Percentiles rank a stretch among this genome's conserved stretches.
These are phyloP conservation scores for Neurospora sp. DNA, from an alignment of 495 filamentous ascomycete genomes.

Conservation along the genomic window DNA sequence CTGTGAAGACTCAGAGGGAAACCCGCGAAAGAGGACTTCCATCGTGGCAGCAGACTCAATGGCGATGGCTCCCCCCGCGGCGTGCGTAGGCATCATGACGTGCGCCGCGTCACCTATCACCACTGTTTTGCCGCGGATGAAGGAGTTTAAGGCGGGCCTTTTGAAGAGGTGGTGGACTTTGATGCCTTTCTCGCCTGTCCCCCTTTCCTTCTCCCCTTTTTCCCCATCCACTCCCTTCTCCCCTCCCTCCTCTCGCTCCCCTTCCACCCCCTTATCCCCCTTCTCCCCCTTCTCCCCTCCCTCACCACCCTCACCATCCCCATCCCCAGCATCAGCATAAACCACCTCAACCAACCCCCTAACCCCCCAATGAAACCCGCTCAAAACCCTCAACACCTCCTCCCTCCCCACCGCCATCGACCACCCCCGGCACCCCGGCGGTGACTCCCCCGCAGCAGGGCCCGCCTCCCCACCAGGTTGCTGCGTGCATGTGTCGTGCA, in stretches of 20 bases:
- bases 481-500: slow-evolving; percentile 12
- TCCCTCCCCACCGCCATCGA: slow-evolving; percentile 5
- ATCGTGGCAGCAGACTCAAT: slow-evolving; percentile 20
- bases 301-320: neutral
- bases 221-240: too few relatives aligned
- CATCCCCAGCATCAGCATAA: neutral
- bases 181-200: slow-evolving; percentile 20
- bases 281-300: neutral
- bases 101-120: slow-evolving; percentile 24
- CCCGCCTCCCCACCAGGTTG: slow-evolving; percentile 4
- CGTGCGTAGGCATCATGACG: slow-evolving; percentile 23
- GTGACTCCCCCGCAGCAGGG: neutral
- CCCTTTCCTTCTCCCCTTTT: neutral
- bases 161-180: slow-evolving; percentile 19
- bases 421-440: slow-evolving; percentile 6
- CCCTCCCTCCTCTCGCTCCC: too few relatives aligned
- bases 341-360: slow-evolving; percentile 14
- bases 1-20: neutral
- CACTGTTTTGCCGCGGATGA: slow-evolving; percentile 15
- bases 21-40: slow-evolving; percentile 16
- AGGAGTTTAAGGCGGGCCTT: slow-evolving; percentile 9
- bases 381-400: slow-evolving; percentile 12
- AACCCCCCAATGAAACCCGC: slow-evolving; percentile 15
- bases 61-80: slow-evolving; percentile 16
- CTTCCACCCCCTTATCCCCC: too few relatives aligned